Percentiles rank a stretch among this genome's conserved stretches.
These are phyloP conservation scores for Penicillium soppii DNA, from an alignment of 495 filamentous ascomycete genomes.

Conservation along the genomic window DNA sequence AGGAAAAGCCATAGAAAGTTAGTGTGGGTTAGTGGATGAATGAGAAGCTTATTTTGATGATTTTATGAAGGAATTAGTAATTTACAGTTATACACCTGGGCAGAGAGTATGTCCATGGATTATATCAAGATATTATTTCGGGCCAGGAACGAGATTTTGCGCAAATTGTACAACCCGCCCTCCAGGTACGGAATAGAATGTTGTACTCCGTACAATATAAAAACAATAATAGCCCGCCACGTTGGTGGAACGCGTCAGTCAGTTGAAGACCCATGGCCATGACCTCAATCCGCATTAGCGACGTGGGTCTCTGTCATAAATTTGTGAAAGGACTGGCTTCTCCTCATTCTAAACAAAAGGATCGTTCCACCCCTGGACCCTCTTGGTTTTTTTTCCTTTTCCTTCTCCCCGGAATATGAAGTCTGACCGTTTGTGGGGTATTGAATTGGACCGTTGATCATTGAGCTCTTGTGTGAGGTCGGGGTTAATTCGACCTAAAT, in stretches of 20 bases:
- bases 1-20: not conserved
- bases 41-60: slow-evolving; percentile 5
- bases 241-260: too few relatives aligned
- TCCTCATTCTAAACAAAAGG: slow-evolving; percentile 7
- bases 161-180: too few relatives aligned
- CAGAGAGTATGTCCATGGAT: too few relatives aligned
- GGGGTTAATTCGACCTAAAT: not conserved
- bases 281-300: slow-evolving; percentile 26
- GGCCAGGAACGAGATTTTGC: too few relatives aligned
- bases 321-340: not conserved
- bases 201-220: too few relatives aligned
- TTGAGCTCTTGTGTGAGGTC: not conserved
- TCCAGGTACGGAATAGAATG: too few relatives aligned
- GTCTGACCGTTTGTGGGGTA: slow-evolving; percentile 14
- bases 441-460: not conserved
- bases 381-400: slow-evolving; percentile 12
- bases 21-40: not conserved
- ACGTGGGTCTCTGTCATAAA: slow-evolving; percentile 18
- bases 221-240: too few relatives aligned
- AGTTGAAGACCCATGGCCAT: slow-evolving; percentile 6
- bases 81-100: too few relatives aligned
- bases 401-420: slow-evolving; percentile 17
- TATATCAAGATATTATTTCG: too few relatives aligned
- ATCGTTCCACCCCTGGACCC: not conserved
- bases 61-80: not conserved